phyloP scores from a whole-genome alignment of 352 stramenopile genomes.

The Pythium insidiosum region DNA sequence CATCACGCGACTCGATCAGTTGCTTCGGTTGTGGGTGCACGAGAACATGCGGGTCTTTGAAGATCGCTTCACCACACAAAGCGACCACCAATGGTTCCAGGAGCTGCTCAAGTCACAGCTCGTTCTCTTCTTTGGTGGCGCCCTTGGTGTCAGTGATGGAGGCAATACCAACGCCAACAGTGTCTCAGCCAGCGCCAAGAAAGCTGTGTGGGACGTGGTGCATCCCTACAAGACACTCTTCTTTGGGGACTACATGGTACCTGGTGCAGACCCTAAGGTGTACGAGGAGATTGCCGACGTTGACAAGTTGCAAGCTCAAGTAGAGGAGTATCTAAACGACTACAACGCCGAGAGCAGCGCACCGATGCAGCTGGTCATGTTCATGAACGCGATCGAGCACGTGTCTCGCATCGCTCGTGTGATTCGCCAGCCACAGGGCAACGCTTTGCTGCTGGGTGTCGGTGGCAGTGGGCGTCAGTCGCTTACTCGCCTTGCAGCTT shows the following conservation, averaged over 20 bases:
- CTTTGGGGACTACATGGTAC: conserved; percentile 92
- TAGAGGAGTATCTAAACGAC: conserved; percentile 84
- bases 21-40: conserved; percentile 74
- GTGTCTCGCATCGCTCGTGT: conserved; percentile 78
- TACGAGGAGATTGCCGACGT: conserved; percentile 90
- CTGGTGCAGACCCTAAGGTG: conserved; percentile 82
- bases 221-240: conserved; percentile 58
- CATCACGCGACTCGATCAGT: conserved; percentile 61
- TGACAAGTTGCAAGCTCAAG: conserved; percentile 64
- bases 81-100: conserved; percentile 77
- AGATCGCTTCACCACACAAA: conserved; percentile 71
- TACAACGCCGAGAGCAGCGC: conserved; percentile 85
- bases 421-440: conserved; percentile 82
- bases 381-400: conserved; percentile 86
- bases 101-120: conserved; percentile 59
- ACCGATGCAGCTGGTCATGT: conserved; percentile 86
- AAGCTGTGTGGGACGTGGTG: conserved; percentile 54
- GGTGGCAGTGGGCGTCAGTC: conserved; percentile 90
- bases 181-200: too few species aligned
- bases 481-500: conserved; percentile 86
- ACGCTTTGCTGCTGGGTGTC: conserved; percentile 90
- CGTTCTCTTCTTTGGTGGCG: conserved; percentile 37
- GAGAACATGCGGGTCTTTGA: conserved; percentile 85
- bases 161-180: conserved; percentile 17
- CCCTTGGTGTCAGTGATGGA: conserved; percentile 13